These are phyloP conservation scores for Paralagenidium karlingii DNA, from an alignment of 352 stramenopile species.

Conservation along the genomic window DNA sequence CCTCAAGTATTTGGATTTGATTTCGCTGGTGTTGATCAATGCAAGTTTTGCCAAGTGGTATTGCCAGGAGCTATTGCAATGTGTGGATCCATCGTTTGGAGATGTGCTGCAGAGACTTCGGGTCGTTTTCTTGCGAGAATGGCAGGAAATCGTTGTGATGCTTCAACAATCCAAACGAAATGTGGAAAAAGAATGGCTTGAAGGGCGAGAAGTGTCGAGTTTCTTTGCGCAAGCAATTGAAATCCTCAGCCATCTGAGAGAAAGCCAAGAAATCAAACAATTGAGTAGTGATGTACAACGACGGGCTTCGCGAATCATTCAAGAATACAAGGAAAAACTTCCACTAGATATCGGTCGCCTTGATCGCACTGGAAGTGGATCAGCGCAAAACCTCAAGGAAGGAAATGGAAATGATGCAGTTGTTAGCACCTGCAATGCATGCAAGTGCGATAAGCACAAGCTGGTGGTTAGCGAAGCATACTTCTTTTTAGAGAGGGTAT, in stretches of 20 bases:
- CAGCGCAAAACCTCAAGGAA: constrained; percentile 3
- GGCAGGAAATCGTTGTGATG: constrained; percentile 31
- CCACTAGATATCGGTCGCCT: constrained; percentile 6
- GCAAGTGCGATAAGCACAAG: no score
- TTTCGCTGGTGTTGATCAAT: constrained; percentile 70
- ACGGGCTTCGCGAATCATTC: constrained; percentile 29
- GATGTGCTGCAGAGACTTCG: no score
- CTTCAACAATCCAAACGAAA: constrained; percentile 33
- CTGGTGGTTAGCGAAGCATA: no score
- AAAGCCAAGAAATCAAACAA: constrained; percentile 38
- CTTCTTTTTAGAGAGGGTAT: no score
- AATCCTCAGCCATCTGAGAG: constrained; percentile 48
- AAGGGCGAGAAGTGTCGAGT: constrained; percentile 38
- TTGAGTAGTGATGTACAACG: constrained; percentile 26
- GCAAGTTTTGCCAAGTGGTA: constrained; percentile 58
- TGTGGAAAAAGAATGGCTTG: constrained; percentile 52
- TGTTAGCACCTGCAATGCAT: background rate
- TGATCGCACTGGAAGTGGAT: constrained; percentile 10
- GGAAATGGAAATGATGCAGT: constrained; percentile 2
- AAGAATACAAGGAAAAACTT: constrained; percentile 18
- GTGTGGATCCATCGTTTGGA: constrained; percentile 50
- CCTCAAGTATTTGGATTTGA: constrained; percentile 50
- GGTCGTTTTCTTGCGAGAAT: constrained; percentile 30
- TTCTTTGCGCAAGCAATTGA: constrained; percentile 48
- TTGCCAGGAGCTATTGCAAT: constrained; percentile 25